These are phyloP conservation scores for Trichosporon sp. DNA, from an alignment of 1,284 basidiomycete genomes.

Conservation along the genomic window DNA sequence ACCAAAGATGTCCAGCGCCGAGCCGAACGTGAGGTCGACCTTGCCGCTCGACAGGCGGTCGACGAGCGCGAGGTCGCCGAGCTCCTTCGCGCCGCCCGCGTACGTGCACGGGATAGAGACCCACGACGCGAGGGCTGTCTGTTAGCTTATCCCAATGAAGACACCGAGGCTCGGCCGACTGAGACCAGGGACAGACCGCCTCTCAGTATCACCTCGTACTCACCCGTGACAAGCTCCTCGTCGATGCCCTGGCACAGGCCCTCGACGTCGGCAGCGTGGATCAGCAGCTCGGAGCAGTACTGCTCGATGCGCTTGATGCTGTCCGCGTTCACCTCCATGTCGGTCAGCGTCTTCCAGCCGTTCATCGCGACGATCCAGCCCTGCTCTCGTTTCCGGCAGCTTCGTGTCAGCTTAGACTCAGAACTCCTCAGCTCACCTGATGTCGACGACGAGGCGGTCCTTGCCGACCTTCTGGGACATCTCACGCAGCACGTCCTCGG, in stretches of 20 bases:
- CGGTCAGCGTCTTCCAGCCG: conserved; percentile 95
- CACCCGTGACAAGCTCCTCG: conserved; percentile 76
- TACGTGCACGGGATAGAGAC: conserved; percentile 88
- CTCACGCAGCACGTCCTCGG: conserved; percentile 63
- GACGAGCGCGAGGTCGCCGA: conserved; percentile 80
- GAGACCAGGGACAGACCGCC: neutral
- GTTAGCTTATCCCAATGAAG: too few relatives aligned
- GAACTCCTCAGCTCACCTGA: conserved; percentile 60
- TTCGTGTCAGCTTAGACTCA: conserved; percentile 40
- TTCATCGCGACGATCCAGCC: conserved; percentile 98
- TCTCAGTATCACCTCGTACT: conserved; percentile 31
- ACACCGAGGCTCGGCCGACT: too few relatives aligned
- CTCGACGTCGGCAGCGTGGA: conserved; percentile 98
- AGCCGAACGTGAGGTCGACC: conserved; percentile 94
- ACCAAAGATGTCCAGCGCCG: conserved; percentile 78
- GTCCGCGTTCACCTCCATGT: conserved; percentile 72
- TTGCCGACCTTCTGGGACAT: conserved; percentile 69
- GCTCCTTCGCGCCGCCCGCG: conserved; percentile 89
- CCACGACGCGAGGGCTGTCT: conserved; percentile 83
- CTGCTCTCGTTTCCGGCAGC: conserved; percentile 72
- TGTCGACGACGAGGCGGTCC: conserved; percentile 88
- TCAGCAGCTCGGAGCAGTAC: conserved; percentile 76
- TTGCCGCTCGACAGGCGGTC: conserved; percentile 73
- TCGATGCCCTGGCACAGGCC: conserved; percentile 97
- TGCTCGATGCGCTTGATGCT: conserved; percentile 37